Evolutionary conservation across 257 asterid species (phyloP).

Genomic region (Verbena officinalis): DNA sequence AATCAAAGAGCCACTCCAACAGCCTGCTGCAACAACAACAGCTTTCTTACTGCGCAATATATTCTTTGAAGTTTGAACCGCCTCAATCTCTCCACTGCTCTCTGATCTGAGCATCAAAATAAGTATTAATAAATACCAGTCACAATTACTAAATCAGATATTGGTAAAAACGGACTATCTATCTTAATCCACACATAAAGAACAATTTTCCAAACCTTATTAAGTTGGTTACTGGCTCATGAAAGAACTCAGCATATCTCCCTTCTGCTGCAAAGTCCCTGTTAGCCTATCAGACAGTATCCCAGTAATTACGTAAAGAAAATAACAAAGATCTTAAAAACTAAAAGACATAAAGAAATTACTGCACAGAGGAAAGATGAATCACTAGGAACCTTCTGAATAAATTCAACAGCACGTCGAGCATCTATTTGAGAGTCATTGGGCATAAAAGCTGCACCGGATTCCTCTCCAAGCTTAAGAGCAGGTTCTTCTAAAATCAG

Average conservation of each 20-base stretch:
- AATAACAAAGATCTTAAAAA: conserved; percentile 9
- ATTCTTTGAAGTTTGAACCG: conserved; percentile 77
- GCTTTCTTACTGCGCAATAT: conserved; percentile 69
- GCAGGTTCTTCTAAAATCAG: conserved; percentile 74
- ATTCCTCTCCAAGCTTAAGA: conserved; percentile 67
- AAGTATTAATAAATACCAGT: conserved; percentile 23
- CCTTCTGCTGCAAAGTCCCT: conserved; percentile 71
- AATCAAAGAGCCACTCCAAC: conserved; percentile 92
- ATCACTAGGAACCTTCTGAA: conserved; percentile 63
- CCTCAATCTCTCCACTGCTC: conserved; percentile 65
- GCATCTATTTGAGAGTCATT: conserved; percentile 92
- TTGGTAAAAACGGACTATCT: not conserved
- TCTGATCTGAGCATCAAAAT: conserved; percentile 53
- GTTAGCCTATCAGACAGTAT: conserved; percentile 60
- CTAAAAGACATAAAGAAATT: conserved; percentile 4
- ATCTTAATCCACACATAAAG: not conserved
- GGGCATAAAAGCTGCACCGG: conserved; percentile 80
- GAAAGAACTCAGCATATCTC: conserved; percentile 88
- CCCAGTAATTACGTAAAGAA: conserved; percentile 23
- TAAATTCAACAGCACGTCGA: conserved; percentile 62
- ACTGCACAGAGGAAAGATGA: conserved; percentile 21
- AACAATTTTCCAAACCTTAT: conserved; percentile 50
- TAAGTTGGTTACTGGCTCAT: conserved; percentile 81
- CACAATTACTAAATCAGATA: conserved; percentile 12
- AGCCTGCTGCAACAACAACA: conserved; percentile 88